Base-by-base conservation (phyloP, 208 protist species). In the Novymonas esmeraldas region DNA sequence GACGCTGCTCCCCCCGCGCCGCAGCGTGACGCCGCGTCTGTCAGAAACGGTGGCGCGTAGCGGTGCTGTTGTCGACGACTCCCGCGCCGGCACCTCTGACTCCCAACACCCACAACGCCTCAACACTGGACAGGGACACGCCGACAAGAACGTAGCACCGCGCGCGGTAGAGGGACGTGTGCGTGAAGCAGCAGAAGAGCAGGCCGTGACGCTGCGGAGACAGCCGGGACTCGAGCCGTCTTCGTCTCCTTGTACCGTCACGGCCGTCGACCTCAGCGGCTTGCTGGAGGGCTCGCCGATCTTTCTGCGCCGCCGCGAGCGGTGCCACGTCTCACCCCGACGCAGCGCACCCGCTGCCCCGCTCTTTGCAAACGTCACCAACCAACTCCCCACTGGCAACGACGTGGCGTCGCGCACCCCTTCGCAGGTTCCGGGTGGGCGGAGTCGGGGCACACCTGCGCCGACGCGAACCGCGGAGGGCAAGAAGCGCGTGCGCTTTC, bases 401-500 rank as follows among this genome's bases (percentile, higher is more conserved):
- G n/a, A n/a, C n/a, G n/a, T n/a, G n/a, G n/a, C n/a, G n/a, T n/a
- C n/a, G n/a, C n/a, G n/a, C n/a, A n/a, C n/a, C n/a, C n/a, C n/a
- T n/a, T n/a, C n/a, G n/a, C n/a, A n/a, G n/a, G n/a, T n/a, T n/a
- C n/a, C n/a, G n/a, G n/a, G n/a, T n/a, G n/a, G n/a, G n/a, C n/a
- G n/a, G n/a, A n/a, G n/a, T n/a, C n/a, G n/a, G n/a, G n/a, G n/a
- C n/a, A n/a, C n/a, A n/a, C n/a, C n/a, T n/a, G n/a, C n/a, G n/a
- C n/a, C n/a, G n/a, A n/a, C n/a, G n/a, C n/a, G n/a, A n/a, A n/a
- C n/a, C n/a, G n/a, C n/a, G 36, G 34, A 16, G 36, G 46, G 2
- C 36, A 64, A 64, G 20, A 64, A 64, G 45, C 28, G 45, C n/a
- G 59, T 64, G 20, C 59, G 59, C 31, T 64, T 64, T 16, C 39